Conservation (phyloP, 768 basidiomycete genomes). For the Termitomyces sp. region DNA sequence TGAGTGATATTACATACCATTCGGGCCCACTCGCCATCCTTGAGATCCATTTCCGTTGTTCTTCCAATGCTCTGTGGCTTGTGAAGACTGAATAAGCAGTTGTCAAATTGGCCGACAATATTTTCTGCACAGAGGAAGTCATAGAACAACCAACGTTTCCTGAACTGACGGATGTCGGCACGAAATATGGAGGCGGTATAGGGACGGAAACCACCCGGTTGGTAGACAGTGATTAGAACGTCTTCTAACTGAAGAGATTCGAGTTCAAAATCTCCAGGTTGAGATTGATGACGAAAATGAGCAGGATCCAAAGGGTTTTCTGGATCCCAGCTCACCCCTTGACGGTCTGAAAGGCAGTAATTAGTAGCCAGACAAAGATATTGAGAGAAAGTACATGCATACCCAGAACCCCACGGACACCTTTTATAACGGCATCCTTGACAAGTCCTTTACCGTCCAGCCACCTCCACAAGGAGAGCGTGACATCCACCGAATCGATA, state of each 20-base stretch:
- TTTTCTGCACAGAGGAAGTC: conserved; percentile 93
- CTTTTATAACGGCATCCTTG: conserved; percentile 86
- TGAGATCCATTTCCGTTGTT: conserved; percentile 79
- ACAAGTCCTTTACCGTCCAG: conserved; percentile 93
- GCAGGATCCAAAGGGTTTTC: conserved; percentile 78
- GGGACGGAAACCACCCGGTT: conserved; percentile 89
- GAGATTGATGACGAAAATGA: conserved; percentile 66
- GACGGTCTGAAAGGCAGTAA: conserved; percentile 58
- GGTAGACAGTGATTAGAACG: conserved; percentile 89
- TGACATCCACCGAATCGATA: conserved; percentile 94
- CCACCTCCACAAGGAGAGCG: conserved; percentile 87
- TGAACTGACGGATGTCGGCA: conserved; percentile 75
- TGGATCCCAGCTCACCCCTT: conserved; percentile 82
- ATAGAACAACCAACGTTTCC: conserved; percentile 95
- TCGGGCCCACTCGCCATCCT: conserved; percentile 79
- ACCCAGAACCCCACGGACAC: conserved; percentile 93
- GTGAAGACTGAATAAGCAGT: conserved; percentile 94
- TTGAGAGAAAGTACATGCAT: conserved; percentile 18
- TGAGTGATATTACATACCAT: conserved; percentile 57
- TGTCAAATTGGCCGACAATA: conserved; percentile 96
- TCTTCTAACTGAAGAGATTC: conserved; percentile 89
- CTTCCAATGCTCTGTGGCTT: conserved; percentile 93
- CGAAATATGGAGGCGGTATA: conserved; percentile 91
- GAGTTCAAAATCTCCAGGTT: conserved; percentile 87
- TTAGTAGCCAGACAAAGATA: neutral